Conservation (phyloP, 768 basidiomycete genomes). For the Boletus sp. region DNA sequence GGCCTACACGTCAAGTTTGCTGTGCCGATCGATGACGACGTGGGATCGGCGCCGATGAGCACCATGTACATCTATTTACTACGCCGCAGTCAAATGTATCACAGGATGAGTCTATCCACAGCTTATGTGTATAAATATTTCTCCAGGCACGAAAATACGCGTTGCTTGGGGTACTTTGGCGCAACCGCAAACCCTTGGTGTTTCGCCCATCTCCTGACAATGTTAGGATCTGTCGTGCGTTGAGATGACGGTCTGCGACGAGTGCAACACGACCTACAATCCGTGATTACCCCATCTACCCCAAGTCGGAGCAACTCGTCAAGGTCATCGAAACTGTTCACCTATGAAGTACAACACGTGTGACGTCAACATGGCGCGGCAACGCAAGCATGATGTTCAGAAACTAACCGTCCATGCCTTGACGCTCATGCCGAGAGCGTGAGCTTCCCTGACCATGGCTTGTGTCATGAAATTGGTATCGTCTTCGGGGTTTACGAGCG, state of each 20-base stretch:
- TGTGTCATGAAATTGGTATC: constrained; percentile 61
- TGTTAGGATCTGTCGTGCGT: constrained; percentile 44
- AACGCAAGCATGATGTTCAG: background rate
- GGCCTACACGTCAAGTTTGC: too few relatives aligned
- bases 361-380: background rate
- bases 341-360: constrained; percentile 36
- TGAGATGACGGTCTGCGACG: background rate
- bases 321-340: constrained; percentile 58
- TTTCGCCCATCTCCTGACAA: constrained; percentile 55
- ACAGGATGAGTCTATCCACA: background rate
- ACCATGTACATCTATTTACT: background rate
- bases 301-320: constrained; percentile 60
- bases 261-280: constrained; percentile 40
- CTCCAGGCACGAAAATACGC: constrained; percentile 61
- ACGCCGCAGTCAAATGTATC: background rate
- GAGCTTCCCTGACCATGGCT: constrained; percentile 67
- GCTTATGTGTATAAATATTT: constrained; percentile 34
- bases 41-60: background rate
- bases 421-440: constrained; percentile 58
- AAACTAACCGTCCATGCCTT: constrained; percentile 72
- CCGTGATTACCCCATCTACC: constrained; percentile 78
- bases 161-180: constrained; percentile 55
- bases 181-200: constrained; percentile 53
- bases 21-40: background rate
- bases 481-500: constrained; percentile 41